Evolutionary conservation across 148 eudicot species (phyloP), one percentile per base, ranked within the genome.

Genomic region (Heliamphora exappendiculata): DNA sequence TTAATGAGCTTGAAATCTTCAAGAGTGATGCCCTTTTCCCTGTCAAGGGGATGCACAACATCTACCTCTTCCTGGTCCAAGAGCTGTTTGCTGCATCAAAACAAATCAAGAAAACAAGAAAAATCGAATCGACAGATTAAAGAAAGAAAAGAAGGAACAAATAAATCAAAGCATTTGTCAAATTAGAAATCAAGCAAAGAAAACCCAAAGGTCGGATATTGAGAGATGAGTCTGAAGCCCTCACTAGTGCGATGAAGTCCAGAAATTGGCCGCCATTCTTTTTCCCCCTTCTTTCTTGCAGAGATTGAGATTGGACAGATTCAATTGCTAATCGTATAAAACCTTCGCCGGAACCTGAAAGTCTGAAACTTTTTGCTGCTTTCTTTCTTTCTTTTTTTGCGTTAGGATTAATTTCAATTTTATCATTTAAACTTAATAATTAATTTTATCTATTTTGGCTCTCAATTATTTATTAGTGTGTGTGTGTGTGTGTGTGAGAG

Each of bases 171-270:
- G 36, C 5, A 55, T 34, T 14, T 14, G 8, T 14, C n/a, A 51
- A 41, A 33, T 10, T 36, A 8, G 28, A 33, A 13, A 29, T 4
- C 34, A 54, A 34, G 60, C 39, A 75, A 65, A 50, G 49, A 33
- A 47, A 57, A 67, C 26, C 16, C 14, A 9, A 20, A 41, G 53
- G 51, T 29, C 11, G 24, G 31, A 67, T 6, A 34, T 5, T n/a
- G n/a, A 16, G 49, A 37, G 24, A 13, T 0, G n/a, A 54, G 44
- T 16, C 10, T 26, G 29, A 22, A 63, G 79, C 54, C 71, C 85
- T 80, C 73, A 96, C 99, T 81, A 90, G 84, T 95, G 99, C 47
- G 99, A 81, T n/a, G 99, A 95, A 22, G 91, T 89, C 99, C 99
- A 94, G 92, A 94, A 94, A 85, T 94, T 92, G 66, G 98, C 90